Evolutionary conservation across 2,329 filamentous ascomycete species (phyloP).

Genomic region (Chaetomiaceae sp.): DNA sequence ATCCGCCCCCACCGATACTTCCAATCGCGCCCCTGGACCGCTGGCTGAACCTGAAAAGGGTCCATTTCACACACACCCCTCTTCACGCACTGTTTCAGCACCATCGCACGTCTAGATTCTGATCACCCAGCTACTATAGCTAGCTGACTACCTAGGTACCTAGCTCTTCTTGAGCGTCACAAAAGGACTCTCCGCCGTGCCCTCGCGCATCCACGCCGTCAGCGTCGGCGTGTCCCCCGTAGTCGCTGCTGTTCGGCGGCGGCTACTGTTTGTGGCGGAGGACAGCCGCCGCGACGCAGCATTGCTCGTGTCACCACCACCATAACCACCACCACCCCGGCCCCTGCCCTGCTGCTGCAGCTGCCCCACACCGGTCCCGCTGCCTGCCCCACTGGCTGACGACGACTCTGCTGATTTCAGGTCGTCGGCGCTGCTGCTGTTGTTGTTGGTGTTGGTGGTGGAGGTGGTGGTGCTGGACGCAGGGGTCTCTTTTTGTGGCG

Average conservation of each 20-base stretch:
- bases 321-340: too few species aligned
- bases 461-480: neutral
- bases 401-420: neutral
- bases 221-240: constrained; percentile 20
- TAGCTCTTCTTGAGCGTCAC: constrained; percentile 23
- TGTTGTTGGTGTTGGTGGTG: neutral
- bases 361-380: neutral
- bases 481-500: neutral
- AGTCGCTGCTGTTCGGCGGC: constrained; percentile 3
- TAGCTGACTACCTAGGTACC: neutral
- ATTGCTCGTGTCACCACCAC: too few species aligned
- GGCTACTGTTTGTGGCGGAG: too few species aligned
- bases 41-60: too few species aligned
- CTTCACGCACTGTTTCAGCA: too few species aligned
- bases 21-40: too few species aligned
- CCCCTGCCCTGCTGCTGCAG: neutral
- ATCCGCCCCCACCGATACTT: too few species aligned
- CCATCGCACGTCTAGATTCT: too few species aligned
- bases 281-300: too few species aligned
- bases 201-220: constrained; percentile 27
- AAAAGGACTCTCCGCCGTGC: constrained; percentile 32
- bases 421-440: neutral
- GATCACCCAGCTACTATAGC: too few species aligned
- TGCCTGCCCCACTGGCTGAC: constrained; percentile 1
- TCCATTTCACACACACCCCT: too few species aligned